Base-by-base conservation (phyloP, 768 basidiomycete genomes). In the Tricholomella constricta region DNA sequence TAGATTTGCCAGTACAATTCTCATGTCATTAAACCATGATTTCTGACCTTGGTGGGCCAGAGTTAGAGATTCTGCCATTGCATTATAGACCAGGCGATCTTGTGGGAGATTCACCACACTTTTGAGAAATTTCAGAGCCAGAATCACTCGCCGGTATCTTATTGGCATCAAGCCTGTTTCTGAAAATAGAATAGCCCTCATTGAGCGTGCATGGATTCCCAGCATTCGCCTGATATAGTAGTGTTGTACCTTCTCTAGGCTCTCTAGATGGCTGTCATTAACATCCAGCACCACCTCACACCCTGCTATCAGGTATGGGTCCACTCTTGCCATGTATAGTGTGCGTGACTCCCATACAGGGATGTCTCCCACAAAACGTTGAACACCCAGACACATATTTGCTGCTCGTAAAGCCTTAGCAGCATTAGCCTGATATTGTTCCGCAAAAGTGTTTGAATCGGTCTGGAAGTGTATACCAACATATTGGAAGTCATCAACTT, bases 121-220 rank as follows among this genome's bases (percentile, higher is more conserved):
- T 6, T 6, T 3, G 2, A 50, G 32, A 31, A 19, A 42, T 15
- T 23, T 23, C n/a, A 50, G 26, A 2, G 48, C 48, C 22, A 50
- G 27, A 1, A 42, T 20, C 15, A 27, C 3, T 8, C 48, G 9
- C 7, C 40, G 29, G n/a, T 50, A 22, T 6, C 29, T 14, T 3
- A 50, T 50, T 2, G 40, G 48, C 26, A 50, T n/a, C 27, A 50
- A 14, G 4, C 48, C 48, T 29, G 48, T 50, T 14, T 50, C 48
- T 4, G 48, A 50, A 40, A 41, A 50, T 5, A 50, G 40, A 1
- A 41, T 14, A 5, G 41, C 29, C 1, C 11, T 3, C 26, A 34
- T 31, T 14, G 48, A 50, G 3, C 40, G 10, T 15, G 27, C 29
- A 22, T 31, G 29, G 2, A 50, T 7, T 3, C 38, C 40, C 19